These are phyloP conservation scores for Cercospora citrullina DNA, from an alignment of 2,329 filamentous ascomycete species.

Conservation along the genomic window DNA sequence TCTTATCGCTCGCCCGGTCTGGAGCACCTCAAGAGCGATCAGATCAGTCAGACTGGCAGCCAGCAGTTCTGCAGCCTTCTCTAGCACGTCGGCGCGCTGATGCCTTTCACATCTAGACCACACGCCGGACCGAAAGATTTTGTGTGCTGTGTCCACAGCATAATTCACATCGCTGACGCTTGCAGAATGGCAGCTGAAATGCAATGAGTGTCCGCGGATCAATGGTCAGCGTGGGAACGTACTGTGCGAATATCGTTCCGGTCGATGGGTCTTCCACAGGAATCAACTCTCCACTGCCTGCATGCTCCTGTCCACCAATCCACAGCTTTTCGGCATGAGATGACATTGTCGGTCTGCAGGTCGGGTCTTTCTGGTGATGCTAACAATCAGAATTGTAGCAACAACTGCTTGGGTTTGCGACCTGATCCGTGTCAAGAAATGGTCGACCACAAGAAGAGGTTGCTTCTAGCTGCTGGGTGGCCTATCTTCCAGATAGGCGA, in stretches of 20 bases:
- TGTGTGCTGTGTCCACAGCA: constrained; percentile 68
- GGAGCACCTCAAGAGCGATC: constrained; percentile 63
- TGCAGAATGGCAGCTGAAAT: constrained; percentile 60
- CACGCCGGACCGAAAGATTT: constrained; percentile 62
- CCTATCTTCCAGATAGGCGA: constrained; percentile 5
- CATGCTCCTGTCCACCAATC: constrained; percentile 14
- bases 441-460: background rate
- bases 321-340: constrained; percentile 5
- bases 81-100: constrained; percentile 61
- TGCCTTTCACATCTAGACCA: constrained; percentile 62
- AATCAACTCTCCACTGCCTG: constrained; percentile 36
- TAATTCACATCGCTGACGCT: constrained; percentile 65
- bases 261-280: constrained; percentile 56
- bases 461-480: background rate
- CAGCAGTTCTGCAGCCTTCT: constrained; percentile 59
- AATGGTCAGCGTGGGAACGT: background rate
- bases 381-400: background rate
- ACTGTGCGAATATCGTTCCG: constrained; percentile 55
- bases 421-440: background rate
- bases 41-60: constrained; percentile 55
- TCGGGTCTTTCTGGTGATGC: background rate
- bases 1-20: constrained; percentile 67
- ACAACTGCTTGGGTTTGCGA: background rate
- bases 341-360: background rate
- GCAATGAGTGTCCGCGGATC: background rate